Evolutionary conservation across 352 stramenopile species (phyloP).

Genomic region (Blastocystis sp.): DNA sequence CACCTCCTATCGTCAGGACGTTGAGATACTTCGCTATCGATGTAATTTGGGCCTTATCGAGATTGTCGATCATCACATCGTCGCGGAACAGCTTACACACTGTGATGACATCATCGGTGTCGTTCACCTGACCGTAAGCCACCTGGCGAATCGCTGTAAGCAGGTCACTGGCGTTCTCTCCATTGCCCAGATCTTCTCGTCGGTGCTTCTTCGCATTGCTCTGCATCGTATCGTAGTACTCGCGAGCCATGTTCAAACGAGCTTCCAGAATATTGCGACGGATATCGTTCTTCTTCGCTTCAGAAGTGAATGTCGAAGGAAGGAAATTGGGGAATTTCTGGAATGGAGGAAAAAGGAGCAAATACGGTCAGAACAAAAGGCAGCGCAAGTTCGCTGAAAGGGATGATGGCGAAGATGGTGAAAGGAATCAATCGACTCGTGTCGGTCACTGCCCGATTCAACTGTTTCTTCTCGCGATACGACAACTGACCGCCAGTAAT

Average conservation of each 20-base stretch:
- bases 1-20: slow-evolving; percentile 1
- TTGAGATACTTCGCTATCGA: slow-evolving; percentile 25
- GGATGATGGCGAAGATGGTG: slow-evolving; percentile 56
- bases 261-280: slow-evolving; percentile 12
- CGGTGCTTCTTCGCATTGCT: background rate
- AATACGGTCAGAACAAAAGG: slow-evolving; percentile 45
- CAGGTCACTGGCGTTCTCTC: background rate
- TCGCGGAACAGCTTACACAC: slow-evolving; percentile 38
- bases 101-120: background rate
- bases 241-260: slow-evolving; percentile 18
- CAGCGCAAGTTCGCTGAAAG: slow-evolving; percentile 46
- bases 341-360: background rate
- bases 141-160: background rate
- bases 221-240: slow-evolving; percentile 56
- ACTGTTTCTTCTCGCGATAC: slow-evolving; percentile 41
- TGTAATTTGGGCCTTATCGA: slow-evolving; percentile 12
- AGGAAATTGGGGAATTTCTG: slow-evolving; percentile 61
- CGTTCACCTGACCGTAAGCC: background rate
- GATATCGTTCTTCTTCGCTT: slow-evolving; percentile 42
- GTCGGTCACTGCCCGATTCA: slow-evolving; percentile 36
- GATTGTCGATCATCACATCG: slow-evolving; percentile 23
- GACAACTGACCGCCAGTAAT: slow-evolving; percentile 36
- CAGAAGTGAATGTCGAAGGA: slow-evolving; percentile 52
- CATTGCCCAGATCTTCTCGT: background rate
- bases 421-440: slow-evolving; percentile 46